phyloP scores from a whole-genome alignment of 805 yeast species.

The Huiozyma sinensis region DNA sequence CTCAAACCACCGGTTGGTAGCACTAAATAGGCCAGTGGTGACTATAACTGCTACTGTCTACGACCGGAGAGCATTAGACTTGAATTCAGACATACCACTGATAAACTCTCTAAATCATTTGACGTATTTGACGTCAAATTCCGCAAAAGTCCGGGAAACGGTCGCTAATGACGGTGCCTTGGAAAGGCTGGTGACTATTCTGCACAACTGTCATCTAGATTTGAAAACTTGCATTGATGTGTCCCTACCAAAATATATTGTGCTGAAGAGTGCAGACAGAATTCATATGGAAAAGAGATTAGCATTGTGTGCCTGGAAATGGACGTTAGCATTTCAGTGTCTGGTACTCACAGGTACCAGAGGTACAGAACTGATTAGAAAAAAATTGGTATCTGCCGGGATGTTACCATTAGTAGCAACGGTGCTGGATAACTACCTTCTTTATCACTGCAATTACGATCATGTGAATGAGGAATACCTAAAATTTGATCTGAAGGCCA shows the following conservation, averaged over 20 bases:
- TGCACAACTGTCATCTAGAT: constrained; percentile 60
- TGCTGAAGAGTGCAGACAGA: constrained; percentile 14
- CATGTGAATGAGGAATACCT: constrained; percentile 10
- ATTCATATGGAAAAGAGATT: constrained; percentile 26
- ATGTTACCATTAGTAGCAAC: constrained; percentile 86
- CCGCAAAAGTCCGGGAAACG: constrained; percentile 85
- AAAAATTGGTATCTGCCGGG: constrained; percentile 84
- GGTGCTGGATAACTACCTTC: constrained; percentile 74
- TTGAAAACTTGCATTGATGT: constrained; percentile 12
- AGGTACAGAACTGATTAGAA: constrained; percentile 79
- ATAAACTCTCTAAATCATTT: constrained; percentile 87
- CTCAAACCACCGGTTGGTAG: constrained; percentile 69
- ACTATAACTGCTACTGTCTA: constrained; percentile 80
- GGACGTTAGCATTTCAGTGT: constrained; percentile 93
- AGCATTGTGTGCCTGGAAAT: constrained; percentile 83
- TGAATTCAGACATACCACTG: constrained; percentile 78
- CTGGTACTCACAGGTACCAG: constrained; percentile 84
- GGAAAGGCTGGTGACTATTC: constrained; percentile 73
- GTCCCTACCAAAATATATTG: constrained; percentile 11
- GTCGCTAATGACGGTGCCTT: constrained; percentile 84
- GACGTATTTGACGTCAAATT: constrained; percentile 75
- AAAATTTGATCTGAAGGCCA: constrained; percentile 10
- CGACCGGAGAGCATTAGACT: constrained; percentile 87
- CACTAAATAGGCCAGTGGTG: constrained; percentile 83
- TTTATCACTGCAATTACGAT: constrained; percentile 30